These are phyloP conservation scores for Epichloe sibirici DNA, from an alignment of 2,329 filamentous ascomycete species.

Conservation along the genomic window DNA sequence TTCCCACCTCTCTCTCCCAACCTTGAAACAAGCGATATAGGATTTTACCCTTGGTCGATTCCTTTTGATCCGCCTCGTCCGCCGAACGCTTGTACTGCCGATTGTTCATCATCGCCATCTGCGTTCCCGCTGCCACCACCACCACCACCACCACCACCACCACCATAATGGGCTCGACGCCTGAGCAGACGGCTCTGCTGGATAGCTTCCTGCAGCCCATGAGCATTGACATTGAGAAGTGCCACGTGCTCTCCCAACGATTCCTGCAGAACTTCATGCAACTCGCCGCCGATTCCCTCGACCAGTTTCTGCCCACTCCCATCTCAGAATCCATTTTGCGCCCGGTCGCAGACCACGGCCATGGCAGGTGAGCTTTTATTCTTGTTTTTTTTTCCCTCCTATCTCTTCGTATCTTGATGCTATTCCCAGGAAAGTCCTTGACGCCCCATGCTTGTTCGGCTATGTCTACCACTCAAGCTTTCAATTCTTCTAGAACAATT, in stretches of 20 bases:
- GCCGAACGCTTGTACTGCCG: background rate
- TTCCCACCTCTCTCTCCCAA: background rate
- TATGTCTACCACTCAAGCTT: background rate
- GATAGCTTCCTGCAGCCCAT: slow-evolving; percentile 40
- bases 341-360: slow-evolving; percentile 28
- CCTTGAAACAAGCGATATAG: background rate
- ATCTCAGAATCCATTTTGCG: slow-evolving; percentile 47
- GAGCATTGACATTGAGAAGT: slow-evolving; percentile 31
- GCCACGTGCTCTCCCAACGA: slow-evolving; percentile 33
- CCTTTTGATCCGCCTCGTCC: background rate
- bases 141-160: slow-evolving; percentile 12
- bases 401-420: background rate
- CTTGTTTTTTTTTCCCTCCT: background rate
- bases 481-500: too few relatives aligned
- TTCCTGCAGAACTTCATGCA: slow-evolving; percentile 35
- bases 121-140: background rate
- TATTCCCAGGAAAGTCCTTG: too few relatives aligned
- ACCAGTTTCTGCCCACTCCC: slow-evolving; percentile 49
- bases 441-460: background rate
- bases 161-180: slow-evolving; percentile 3
- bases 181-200: slow-evolving; percentile 10
- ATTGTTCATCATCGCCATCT: background rate
- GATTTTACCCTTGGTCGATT: background rate
- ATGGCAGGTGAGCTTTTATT: slow-evolving; percentile 33
- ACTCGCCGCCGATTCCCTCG: slow-evolving; percentile 38